phyloP scores from a whole-genome alignment of 116 monocot genomes.

The Trichopus zeylanicus region DNA sequence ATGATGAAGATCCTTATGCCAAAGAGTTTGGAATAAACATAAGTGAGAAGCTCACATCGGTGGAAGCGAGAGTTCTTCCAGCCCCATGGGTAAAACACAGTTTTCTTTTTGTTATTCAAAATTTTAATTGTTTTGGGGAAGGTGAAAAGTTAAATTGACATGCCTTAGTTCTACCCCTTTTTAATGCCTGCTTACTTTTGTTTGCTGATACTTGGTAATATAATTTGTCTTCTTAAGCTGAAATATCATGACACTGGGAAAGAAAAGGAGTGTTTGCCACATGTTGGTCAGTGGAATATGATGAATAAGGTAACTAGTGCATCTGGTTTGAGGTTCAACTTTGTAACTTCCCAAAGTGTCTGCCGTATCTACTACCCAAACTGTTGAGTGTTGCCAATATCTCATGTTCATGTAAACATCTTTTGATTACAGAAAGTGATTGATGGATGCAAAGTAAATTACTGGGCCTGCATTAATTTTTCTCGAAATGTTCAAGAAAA shows the following conservation, averaged over 20 bases:
- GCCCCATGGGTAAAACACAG: constrained; percentile 52
- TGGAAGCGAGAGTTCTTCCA: constrained; percentile 82
- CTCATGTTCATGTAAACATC: not conserved
- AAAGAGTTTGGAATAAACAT: constrained; percentile 84
- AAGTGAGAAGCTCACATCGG: constrained; percentile 59
- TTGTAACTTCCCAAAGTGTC: not conserved
- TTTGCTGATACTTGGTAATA: constrained; percentile 2
- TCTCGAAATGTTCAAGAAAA: constrained; percentile 49
- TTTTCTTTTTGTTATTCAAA: not conserved
- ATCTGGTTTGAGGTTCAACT: not conserved
- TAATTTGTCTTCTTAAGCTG: constrained; percentile 34
- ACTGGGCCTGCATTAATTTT: constrained; percentile 60
- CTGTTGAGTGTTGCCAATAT: not conserved
- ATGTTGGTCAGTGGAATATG: constrained; percentile 92
- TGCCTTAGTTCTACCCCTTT: too few relatives aligned
- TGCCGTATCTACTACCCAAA: not conserved
- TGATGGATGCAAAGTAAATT: constrained; percentile 39
- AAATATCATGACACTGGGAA: constrained; percentile 81
- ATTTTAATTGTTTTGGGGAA: not conserved
- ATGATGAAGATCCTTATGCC: constrained; percentile 73
- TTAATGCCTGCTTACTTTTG: not conserved
- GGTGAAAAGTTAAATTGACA: too few relatives aligned
- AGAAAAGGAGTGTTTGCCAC: constrained; percentile 73
- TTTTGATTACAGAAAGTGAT: constrained; percentile 42
- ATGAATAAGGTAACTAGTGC: constrained; percentile 62